phyloP scores from a whole-genome alignment of 2,329 filamentous ascomycete species.

The Monilinia polystroma region DNA sequence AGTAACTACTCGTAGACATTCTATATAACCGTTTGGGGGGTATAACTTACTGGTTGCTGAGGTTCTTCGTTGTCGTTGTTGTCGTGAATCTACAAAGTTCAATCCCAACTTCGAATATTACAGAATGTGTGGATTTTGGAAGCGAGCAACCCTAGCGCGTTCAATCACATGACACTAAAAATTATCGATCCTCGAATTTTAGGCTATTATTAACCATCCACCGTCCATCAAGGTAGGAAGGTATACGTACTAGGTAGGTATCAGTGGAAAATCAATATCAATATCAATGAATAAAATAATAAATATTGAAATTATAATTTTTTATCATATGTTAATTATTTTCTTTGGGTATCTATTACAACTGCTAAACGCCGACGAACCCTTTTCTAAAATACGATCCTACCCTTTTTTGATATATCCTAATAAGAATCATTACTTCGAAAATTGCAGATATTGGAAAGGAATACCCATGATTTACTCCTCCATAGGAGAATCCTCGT shows the following conservation, averaged over 20 bases:
- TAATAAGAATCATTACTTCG: background rate
- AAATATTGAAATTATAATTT: background rate
- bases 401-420: background rate
- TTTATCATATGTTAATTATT: background rate
- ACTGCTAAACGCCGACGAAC: slow-evolving; percentile 4
- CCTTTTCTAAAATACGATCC: background rate
- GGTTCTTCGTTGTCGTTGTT: slow-evolving; percentile 35
- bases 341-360: slow-evolving; percentile 10
- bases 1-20: slow-evolving; percentile 19
- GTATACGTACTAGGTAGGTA: background rate
- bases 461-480: background rate
- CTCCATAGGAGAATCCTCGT: background rate
- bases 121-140: slow-evolving; percentile 11
- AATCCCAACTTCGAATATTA: slow-evolving; percentile 19
- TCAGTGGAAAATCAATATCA: background rate
- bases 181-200: slow-evolving; percentile 1
- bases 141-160: slow-evolving; percentile 18
- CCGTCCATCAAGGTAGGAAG: background rate
- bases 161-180: background rate
- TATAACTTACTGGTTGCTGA: slow-evolving; percentile 55
- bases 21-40: slow-evolving; percentile 5
- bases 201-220: background rate
- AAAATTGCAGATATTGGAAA: background rate
- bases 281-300: background rate
- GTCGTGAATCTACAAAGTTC: slow-evolving; percentile 27